Evolutionary conservation across 2,329 filamentous ascomycete genomes (phyloP), one percentile per base, ranked within the genome.

Genomic region (Thermothelomyces thermophilus): DNA sequence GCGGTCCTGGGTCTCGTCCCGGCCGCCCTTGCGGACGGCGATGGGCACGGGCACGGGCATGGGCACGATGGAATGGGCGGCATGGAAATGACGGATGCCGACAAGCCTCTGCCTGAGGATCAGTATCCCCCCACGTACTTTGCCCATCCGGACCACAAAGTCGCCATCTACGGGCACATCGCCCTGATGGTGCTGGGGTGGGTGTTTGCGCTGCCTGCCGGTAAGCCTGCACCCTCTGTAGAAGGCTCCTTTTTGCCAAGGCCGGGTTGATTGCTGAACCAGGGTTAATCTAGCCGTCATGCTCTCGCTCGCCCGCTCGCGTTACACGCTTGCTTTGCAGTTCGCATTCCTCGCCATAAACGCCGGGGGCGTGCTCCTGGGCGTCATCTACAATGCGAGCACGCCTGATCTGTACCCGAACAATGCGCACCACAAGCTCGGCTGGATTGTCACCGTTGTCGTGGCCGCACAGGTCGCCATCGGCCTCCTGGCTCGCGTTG

Each of bases 321-420:
- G 85, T 55, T 83, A 86, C 60, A 84, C 84, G 1, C 73, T 95
- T 2, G 72, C 76, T 1, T 68, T 75, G 1, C 90, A 95, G 62
- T 75, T 90, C 53, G 54, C 73, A 8, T 90, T 91, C 64, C 66
- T 86, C 37, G 68, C 74, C 1, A 64, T 75, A 31, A 88, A 90
- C 63, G 75, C 73, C 3, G 58, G 84, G 1, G 87, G 84, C 16
- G 58, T 90, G 20, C 62, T 87, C 13, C 64, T 86, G 22, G 82
- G 79, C 7, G 75, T 79, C 43, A 70, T 88, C 30, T 95, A 95
- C 72, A 89, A 93, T 64, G 75, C 78, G 51, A 82, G 79, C 56
- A 95, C 89, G 0, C 89, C 90, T 1, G 87, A 95, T 63, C 71
- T 96, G 19, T 96, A 95, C 64, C 82, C 83, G 28, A 84, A 86